Evolutionary conservation across 495 filamentous ascomycete species (phyloP), one percentile per base, ranked within the genome.

Genomic region (Aspergillus leporis): DNA sequence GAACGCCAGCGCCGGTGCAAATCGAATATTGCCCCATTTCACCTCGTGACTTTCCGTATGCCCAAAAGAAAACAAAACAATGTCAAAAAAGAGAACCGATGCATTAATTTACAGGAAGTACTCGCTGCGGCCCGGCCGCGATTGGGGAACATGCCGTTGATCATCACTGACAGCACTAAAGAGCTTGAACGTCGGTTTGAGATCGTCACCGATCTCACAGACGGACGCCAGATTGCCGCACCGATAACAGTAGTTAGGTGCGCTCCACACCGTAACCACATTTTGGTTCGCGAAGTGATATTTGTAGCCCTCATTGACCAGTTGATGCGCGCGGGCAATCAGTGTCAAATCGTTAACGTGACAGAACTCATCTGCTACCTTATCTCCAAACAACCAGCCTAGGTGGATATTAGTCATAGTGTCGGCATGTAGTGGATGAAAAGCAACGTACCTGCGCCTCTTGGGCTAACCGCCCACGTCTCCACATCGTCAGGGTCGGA

Each of bases 261-360:
- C 94, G 30, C 91, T 96, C 94, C 94, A 98, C 31, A 98, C 94
- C 0, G 94, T 98, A n/a, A 97, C 94, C 53, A 98, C 94, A 23
- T 95, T 94, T 68, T 96, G 93, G 68, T 97, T 88, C 52, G 85
- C 75, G 74, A 98, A 98, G 70, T 98, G 94, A 70, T 92, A 98
- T 78, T 98, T 98, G 81, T 96, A 98, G 36, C 94, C 94, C 72
- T 98, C 94, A 61, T 98, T 97, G 55, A 98, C 94, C 5, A 98
- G 82, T 66, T 98, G 94, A 77, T 98, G 94, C 1, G 94, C 94
- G 53, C 94, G 86, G 4, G 94, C 95, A 70, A 98, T 98, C 53
- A 97, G 83, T 55, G 87, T 88, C n/a, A 98, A 80, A 40, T 91
- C 90, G 66, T 98, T 98, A 63, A 98, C 94, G 64, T 98, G 93